Evolutionary conservation across 331 rosid genomes (phyloP), one percentile per base, ranked within the genome.

Genomic region (Rhamnella rubrinervis): DNA sequence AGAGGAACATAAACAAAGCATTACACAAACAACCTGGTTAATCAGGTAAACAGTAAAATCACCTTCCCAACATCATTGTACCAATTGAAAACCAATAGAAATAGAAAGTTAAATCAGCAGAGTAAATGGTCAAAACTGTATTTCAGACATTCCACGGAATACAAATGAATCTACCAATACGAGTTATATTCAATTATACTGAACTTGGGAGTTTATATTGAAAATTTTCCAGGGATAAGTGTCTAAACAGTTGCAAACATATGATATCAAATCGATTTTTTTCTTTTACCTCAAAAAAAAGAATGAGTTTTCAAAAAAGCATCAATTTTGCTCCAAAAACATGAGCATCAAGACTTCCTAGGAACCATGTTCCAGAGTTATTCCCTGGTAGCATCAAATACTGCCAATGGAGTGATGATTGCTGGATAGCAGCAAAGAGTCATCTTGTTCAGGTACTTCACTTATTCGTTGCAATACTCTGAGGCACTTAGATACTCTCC

Each of bases 401-500:
- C 19, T 56, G 51, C 56, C 64, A 23, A 78, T 61, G 67, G 62
- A 82, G 12, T 23, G 62, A 71, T 41, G 74, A 58, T 37, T 47
- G 38, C 5, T 20, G 55, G 55, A 67, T 52, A 65, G 65, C 68
- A 59, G 44, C 68, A 69, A 66, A 26, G 55, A 57, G 75, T 59
- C 53, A 60, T 37, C 59, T 75, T 68, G 40, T 40, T 78, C 58
- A 57, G 55, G 60, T 63, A 52, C 38, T 71, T 65, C 16, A 64
- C 71, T 83, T 80, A 85, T 70, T 82, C 90, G 74, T 85, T 87
- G 81, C 76, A 75, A 78, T 84, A 95, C 77, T 95, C 98, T 0
- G 98, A 91, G 68, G 92, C 99, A 82, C 97, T 89, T 71, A 66
- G 85, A 86, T 91, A 95, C 78, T 89, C 99, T 0, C 90, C 96